Evolutionary conservation across 768 basidiomycete genomes (phyloP).

Genomic region (Leccinum ochraceum): DNA sequence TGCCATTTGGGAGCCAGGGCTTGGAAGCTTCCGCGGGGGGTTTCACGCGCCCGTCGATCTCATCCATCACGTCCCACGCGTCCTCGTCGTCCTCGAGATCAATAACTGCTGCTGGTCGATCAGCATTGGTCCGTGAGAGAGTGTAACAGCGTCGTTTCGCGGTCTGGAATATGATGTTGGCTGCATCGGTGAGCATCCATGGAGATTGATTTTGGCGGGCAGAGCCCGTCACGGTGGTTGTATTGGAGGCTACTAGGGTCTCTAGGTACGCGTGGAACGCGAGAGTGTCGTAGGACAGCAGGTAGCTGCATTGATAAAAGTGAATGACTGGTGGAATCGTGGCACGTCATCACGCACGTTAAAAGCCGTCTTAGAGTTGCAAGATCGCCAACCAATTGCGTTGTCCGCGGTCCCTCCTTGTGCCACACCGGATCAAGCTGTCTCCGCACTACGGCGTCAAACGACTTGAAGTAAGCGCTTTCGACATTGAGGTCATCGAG

Average conservation of each 20-base stretch:
- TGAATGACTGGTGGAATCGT: background rate
- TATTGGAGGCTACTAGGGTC: conserved; percentile 70
- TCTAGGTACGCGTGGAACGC: conserved; percentile 93
- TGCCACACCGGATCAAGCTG: conserved; percentile 97
- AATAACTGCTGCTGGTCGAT: conserved; percentile 29
- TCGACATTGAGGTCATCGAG: conserved; percentile 91
- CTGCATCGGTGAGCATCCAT: conserved; percentile 93
- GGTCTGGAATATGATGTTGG: conserved; percentile 78
- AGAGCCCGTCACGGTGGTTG: conserved; percentile 48
- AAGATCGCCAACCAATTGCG: conserved; percentile 87
- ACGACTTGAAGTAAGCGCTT: conserved; percentile 91
- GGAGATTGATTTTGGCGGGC: conserved; percentile 70
- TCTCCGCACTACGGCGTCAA: conserved; percentile 83
- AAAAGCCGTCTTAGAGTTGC: conserved; percentile 82
- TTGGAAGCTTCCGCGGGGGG: conserved; percentile 13
- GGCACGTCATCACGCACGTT: conserved; percentile 46
- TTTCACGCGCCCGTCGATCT: conserved; percentile 35
- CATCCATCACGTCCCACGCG: conserved; percentile 71
- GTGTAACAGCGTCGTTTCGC: conserved; percentile 81
- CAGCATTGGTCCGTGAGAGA: conserved; percentile 36
- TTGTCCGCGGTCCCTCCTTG: conserved; percentile 90
- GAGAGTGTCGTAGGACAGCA: conserved; percentile 88
- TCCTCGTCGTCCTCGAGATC: conserved; percentile 65
- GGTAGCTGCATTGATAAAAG: conserved; percentile 42
- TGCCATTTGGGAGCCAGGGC: conserved; percentile 70